phyloP scores from a whole-genome alignment of 345 rosid species.

The Eucalyptus microcorys region DNA sequence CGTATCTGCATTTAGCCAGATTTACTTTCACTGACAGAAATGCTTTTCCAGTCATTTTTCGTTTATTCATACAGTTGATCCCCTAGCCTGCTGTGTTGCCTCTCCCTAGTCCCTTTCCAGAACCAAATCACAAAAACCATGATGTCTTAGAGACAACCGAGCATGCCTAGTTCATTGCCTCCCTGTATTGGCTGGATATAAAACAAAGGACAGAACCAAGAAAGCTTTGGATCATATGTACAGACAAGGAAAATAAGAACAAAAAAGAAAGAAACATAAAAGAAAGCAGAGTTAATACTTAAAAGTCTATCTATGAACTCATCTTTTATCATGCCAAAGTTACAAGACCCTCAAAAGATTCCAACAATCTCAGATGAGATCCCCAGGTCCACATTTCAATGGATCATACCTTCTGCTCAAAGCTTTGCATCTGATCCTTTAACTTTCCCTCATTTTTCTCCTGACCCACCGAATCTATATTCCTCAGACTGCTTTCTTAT shows the following conservation, averaged over 20 bases:
- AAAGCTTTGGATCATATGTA: background rate
- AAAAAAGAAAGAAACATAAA: background rate
- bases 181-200: background rate
- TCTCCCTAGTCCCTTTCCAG: background rate
- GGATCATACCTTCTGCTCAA: conserved; percentile 1
- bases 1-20: background rate
- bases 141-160: background rate
- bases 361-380: background rate
- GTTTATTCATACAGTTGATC: background rate
- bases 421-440: conserved; percentile 26
- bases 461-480: conserved; percentile 11
- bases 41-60: background rate
- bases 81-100: background rate
- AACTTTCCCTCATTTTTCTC: background rate
- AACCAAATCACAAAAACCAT: background rate
- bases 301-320: background rate
- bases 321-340: background rate
- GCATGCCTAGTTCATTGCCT: background rate
- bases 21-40: background rate
- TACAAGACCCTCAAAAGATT: background rate
- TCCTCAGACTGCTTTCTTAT: background rate
- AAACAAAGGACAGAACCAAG: background rate
- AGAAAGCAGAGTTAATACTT: background rate
- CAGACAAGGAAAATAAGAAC: background rate
- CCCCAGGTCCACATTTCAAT: background rate